A percentile compares a stretch with the other conserved stretches of the same genome.
phyloP scores from a whole-genome alignment of 164 flowering plant genomes.

The Echeveria elegans region DNA sequence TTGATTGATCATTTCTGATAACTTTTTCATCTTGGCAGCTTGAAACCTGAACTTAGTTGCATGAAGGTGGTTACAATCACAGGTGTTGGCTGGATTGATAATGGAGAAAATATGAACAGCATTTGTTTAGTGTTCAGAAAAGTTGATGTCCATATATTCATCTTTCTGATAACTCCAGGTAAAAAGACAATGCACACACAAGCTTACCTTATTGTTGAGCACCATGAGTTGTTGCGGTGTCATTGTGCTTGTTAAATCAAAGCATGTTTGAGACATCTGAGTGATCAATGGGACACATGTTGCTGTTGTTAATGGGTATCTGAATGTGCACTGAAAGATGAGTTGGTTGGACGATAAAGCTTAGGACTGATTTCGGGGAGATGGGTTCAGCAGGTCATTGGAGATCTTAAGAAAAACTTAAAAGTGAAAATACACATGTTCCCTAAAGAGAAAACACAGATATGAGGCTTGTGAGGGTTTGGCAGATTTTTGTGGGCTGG shows the following conservation, averaged over 20 bases:
- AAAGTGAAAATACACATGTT: background rate
- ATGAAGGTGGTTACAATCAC: background rate
- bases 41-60: background rate
- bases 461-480: background rate
- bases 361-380: background rate
- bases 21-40: background rate
- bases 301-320: constrained; percentile 1
- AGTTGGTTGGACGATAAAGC: background rate
- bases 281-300: background rate
- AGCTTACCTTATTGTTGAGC: background rate
- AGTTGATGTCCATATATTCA: background rate
- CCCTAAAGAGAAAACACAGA: constrained; percentile 7
- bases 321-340: background rate
- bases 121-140: constrained; percentile 1
- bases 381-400: background rate
- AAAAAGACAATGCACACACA: constrained; percentile 7
- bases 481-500: background rate
- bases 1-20: background rate
- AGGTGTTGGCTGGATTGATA: background rate
- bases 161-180: background rate
- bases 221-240: background rate
- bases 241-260: background rate
- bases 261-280: constrained; percentile 2
- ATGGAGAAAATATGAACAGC: background rate
- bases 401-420: background rate